Conservation (phyloP, 768 basidiomycete genomes). For the Auricularia cornea region DNA sequence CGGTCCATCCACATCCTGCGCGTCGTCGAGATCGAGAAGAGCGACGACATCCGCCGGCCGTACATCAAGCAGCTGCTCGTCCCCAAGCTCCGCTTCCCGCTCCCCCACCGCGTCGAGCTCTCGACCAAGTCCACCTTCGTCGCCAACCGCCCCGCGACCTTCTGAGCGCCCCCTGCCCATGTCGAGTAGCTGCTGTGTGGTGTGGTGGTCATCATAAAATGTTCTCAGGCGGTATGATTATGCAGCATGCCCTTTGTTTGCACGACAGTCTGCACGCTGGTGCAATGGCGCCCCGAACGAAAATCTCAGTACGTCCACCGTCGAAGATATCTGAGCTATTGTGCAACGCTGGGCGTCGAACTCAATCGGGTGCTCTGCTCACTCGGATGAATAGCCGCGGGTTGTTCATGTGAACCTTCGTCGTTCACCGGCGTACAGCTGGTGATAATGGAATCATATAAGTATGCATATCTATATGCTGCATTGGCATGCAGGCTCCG, state of each 20-base stretch:
- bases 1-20: conserved; percentile 98
- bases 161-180: conserved; percentile 32
- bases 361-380: too few species aligned
- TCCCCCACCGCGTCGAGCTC: conserved; percentile 83
- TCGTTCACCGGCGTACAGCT: too few species aligned
- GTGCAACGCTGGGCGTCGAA: too few species aligned
- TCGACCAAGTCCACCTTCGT: conserved; percentile 64
- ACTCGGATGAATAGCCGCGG: too few species aligned
- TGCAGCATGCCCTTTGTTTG: background rate
- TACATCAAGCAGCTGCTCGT: conserved; percentile 95
- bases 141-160: conserved; percentile 69
- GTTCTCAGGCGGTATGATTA: background rate
- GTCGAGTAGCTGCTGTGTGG: background rate
- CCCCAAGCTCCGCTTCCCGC: conserved; percentile 92
- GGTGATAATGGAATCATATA: too few species aligned
- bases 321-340: too few species aligned
- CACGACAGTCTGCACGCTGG: too few species aligned
- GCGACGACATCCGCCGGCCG: conserved; percentile 84
- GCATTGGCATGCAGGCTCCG: too few species aligned
- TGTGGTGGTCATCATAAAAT: background rate
- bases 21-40: conserved; percentile 91
- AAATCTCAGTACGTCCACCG: too few species aligned
- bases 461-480: too few species aligned
- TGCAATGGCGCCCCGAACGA: too few species aligned
- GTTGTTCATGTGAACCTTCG: too few species aligned